Base-by-base conservation (phyloP, 441 rosid genomes). In the Corymbia calophylla region DNA sequence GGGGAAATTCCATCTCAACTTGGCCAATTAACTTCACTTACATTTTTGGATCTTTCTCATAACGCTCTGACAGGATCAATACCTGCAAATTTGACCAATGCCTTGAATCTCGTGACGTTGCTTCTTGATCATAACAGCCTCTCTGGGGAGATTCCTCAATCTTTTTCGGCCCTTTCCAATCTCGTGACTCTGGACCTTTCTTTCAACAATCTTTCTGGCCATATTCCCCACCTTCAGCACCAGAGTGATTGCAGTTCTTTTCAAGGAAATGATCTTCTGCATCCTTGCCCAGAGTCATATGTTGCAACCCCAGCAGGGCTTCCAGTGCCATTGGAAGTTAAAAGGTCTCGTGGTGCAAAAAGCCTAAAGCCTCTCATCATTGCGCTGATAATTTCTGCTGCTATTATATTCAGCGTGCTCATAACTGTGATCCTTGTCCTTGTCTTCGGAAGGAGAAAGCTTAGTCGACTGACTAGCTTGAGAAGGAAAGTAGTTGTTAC, bases 161-260 rank as follows among this genome's bases (percentile, higher is more conserved):
- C 95, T 88, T 93, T 96, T 87, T 92, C 95, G n/a, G 89, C 60
- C 87, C 94, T 96, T 87, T 73, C 88, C 47, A 89, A 68, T 87
- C 95, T 96, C 39, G 89, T 91, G 84, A 77, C 89, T 31, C 90
- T 96, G 56, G 90, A 95, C 90, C 92, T 95, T 84, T 94, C 97
- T 51, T 95, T 93, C 91, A 95, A 95, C 89, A 93, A 95, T 70
- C 93, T 95, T 87, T 93, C 96, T 31, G 96, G 97, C 87, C 89
- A 64, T 86, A 91, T 95, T 89, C 96, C 95, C 21, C 84, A 32
- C 35, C 90, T 95, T 56, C 92, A 31, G 29, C 90, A 91, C 85
- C 91, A 51, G 31, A 90, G 15, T 51, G 91, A 91, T 88, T 95
- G 96, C 88, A 80, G 87, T 88, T 89, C 90, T 86, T 95, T 93